Percentiles rank a stretch among this genome's conserved stretches.
phyloP scores from a whole-genome alignment of 148 eudicot genomes.

The Vaccinium corymbosum region DNA sequence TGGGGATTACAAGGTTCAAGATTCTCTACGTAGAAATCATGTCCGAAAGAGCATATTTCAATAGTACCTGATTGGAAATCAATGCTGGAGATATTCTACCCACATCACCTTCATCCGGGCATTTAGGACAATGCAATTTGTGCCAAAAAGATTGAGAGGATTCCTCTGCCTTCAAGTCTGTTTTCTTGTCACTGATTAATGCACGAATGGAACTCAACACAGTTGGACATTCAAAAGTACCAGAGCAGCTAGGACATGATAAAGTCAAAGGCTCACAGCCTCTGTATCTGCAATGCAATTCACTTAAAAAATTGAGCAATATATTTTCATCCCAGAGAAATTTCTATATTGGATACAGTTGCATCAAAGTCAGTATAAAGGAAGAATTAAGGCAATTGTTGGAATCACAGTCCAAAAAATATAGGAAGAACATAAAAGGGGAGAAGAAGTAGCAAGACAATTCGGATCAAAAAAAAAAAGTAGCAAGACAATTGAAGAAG shows the following conservation, averaged over 20 bases:
- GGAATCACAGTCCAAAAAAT: background rate
- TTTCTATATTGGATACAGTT: background rate
- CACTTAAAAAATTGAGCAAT: background rate
- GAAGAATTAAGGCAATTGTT: background rate
- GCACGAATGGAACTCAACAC: slow-evolving; percentile 61
- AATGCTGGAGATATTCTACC: slow-evolving; percentile 61
- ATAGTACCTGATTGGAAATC: slow-evolving; percentile 87
- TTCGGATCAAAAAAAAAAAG: no score
- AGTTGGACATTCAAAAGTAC: slow-evolving; percentile 67
- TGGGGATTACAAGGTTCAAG: background rate
- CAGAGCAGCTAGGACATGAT: slow-evolving; percentile 82
- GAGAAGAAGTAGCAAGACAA: slow-evolving; percentile 2
- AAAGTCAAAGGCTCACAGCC: slow-evolving; percentile 77
- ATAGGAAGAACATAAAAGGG: background rate
- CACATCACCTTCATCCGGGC: slow-evolving; percentile 69
- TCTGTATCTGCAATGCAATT: slow-evolving; percentile 58
- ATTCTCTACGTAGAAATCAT: background rate
- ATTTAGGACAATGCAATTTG: slow-evolving; percentile 69
- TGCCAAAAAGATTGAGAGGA: slow-evolving; percentile 51
- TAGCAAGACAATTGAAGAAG: background rate
- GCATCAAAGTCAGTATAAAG: background rate
- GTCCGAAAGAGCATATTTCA: background rate
- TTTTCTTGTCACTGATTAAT: slow-evolving; percentile 33
- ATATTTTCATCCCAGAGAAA: slow-evolving; percentile 2
- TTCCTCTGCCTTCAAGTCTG: slow-evolving; percentile 37